These are phyloP conservation scores for Candida coleopterorum DNA, from an alignment of 805 yeast species.

Conservation along the genomic window DNA sequence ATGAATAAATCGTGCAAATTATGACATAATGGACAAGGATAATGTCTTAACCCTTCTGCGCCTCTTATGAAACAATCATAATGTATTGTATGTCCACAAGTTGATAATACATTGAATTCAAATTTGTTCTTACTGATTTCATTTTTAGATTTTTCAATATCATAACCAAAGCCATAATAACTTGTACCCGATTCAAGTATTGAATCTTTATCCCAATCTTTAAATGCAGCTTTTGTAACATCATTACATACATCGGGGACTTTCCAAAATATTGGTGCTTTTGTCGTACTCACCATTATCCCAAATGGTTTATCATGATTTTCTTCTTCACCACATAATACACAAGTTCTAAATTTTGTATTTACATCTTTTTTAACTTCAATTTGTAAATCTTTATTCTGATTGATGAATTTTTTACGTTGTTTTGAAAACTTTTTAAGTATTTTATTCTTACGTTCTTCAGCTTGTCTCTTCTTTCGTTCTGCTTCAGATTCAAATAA, in stretches of 20 bases:
- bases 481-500: slow-evolving; percentile 51
- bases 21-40: slow-evolving; percentile 50
- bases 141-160: slow-evolving; percentile 10
- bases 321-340: slow-evolving; percentile 55
- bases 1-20: slow-evolving; percentile 40
- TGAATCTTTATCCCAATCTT: slow-evolving; percentile 19
- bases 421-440: slow-evolving; percentile 59
- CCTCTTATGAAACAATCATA: slow-evolving; percentile 36
- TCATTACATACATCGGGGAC: slow-evolving; percentile 25
- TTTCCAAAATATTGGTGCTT: slow-evolving; percentile 47
- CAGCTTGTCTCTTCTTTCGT: slow-evolving; percentile 51
- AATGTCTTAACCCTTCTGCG: slow-evolving; percentile 20
- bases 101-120: slow-evolving; percentile 28
- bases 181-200: slow-evolving; percentile 10
- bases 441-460: slow-evolving; percentile 57
- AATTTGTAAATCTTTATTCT: slow-evolving; percentile 24
- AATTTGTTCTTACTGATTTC: slow-evolving; percentile 14
- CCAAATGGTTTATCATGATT: slow-evolving; percentile 48
- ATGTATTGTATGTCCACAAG: slow-evolving; percentile 55
- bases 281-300: slow-evolving; percentile 47
- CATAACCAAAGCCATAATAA: slow-evolving; percentile 18
- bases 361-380: slow-evolving; percentile 6
- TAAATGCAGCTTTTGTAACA: slow-evolving; percentile 18
- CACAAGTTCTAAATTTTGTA: slow-evolving; percentile 39
- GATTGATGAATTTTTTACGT: slow-evolving; percentile 38